These are phyloP conservation scores for Geotrichum siamense DNA, from an alignment of 1,139 yeast genomes.

Conservation along the genomic window DNA sequence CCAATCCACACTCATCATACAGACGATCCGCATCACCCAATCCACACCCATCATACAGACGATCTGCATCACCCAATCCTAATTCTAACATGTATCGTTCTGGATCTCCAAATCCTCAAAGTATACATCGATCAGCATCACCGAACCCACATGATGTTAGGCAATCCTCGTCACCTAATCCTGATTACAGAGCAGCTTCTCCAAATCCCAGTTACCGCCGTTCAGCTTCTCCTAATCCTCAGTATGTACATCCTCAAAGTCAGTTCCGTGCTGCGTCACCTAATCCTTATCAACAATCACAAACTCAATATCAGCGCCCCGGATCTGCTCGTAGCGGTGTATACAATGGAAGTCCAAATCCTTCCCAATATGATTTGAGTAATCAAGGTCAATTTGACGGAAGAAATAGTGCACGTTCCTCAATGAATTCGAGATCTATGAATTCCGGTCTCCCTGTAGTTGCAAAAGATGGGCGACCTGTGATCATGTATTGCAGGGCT, in stretches of 20 bases:
- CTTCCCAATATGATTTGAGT: constrained; percentile 6
- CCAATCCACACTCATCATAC: constrained; percentile 14
- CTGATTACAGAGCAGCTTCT: constrained; percentile 14
- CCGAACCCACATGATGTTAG: constrained; percentile 12
- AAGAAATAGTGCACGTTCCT: constrained; percentile 4
- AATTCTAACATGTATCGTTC: constrained; percentile 20
- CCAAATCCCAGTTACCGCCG: constrained; percentile 13
- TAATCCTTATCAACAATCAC: constrained; percentile 14
- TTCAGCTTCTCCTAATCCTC: constrained; percentile 7
- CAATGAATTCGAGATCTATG: constrained; percentile 11
- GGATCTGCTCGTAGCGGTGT: constrained; percentile 6
- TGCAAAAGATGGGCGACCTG: constrained; percentile 45
- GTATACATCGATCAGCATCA: constrained; percentile 9
- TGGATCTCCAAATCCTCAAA: constrained; percentile 23
- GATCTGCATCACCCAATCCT: constrained; percentile 16
- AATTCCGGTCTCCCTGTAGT: constrained; percentile 33
- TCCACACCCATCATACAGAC: constrained; percentile 5
- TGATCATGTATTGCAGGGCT: constrained; percentile 56
- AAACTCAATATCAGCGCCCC: constrained; percentile 4
- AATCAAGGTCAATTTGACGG: neutral
- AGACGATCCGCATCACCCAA: constrained; percentile 17
- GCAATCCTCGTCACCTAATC: constrained; percentile 2
- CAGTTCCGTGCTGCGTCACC: constrained; percentile 15
- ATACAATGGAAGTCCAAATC: constrained; percentile 3
- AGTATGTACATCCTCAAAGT: constrained; percentile 14